Evolutionary conservation across 148 eudicot genomes (phyloP).

Genomic region (Dysphania ambrosioides): DNA sequence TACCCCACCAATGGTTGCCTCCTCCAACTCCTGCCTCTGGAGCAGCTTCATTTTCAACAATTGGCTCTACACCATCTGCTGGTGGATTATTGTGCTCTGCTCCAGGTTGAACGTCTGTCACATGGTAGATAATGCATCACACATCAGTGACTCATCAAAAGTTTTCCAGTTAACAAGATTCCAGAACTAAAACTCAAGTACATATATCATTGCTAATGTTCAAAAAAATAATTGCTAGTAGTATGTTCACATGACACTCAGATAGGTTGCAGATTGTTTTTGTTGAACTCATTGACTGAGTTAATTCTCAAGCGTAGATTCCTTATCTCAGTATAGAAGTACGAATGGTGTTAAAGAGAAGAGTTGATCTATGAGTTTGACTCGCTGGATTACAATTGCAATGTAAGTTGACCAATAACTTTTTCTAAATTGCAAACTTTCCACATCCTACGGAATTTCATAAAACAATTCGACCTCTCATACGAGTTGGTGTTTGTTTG

Average conservation of each 20-base stretch:
- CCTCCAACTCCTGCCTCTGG: conserved; percentile 52
- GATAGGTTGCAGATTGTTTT: not conserved
- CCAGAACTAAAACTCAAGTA: not conserved
- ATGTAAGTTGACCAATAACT: not conserved
- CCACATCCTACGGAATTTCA: not conserved
- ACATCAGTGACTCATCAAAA: not conserved
- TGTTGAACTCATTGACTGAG: not conserved
- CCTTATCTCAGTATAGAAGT: not conserved
- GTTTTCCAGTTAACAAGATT: not conserved
- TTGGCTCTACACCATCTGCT: conserved; percentile 25
- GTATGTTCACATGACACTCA: too few species aligned
- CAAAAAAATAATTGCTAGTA: not conserved
- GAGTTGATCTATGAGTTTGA: not conserved
- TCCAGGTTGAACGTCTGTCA: conserved; percentile 59
- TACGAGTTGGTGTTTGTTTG: not conserved
- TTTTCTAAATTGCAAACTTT: not conserved
- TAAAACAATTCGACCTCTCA: not conserved
- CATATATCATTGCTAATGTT: too few species aligned
- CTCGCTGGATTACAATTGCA: not conserved
- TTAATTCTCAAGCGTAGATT: not conserved
- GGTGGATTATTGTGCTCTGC: conserved; percentile 51
- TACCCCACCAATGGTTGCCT: conserved; percentile 87
- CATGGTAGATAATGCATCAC: not conserved
- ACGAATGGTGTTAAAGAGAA: not conserved
- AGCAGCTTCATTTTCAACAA: conserved; percentile 33